Evolutionary conservation across 495 filamentous ascomycete species (phyloP).

Genomic region (Aspergillus heteromorphus): DNA sequence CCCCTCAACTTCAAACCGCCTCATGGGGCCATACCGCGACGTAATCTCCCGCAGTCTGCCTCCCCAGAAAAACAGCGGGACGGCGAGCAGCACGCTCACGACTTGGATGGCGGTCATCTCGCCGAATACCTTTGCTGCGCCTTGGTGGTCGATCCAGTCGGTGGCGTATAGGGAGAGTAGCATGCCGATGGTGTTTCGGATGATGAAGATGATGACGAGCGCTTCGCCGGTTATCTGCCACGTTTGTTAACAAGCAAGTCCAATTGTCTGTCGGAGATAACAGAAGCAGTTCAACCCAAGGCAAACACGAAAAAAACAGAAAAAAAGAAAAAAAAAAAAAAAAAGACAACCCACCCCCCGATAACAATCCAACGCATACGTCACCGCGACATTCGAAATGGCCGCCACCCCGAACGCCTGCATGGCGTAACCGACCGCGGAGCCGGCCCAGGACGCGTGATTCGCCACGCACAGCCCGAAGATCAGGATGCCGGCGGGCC

Average conservation of each 20-base stretch:
- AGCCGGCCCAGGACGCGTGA: conserved; percentile 26
- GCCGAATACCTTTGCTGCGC: conserved; percentile 22
- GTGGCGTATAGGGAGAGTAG: conserved; percentile 25
- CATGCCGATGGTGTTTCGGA: conserved; percentile 31
- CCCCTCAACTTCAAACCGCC: no score
- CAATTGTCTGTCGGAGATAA: background rate
- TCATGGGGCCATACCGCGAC: conserved; percentile 28
- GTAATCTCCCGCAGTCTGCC: conserved; percentile 15
- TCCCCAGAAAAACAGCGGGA: conserved; percentile 25
- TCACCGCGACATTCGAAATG: conserved; percentile 31
- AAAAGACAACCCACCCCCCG: conserved; percentile 17
- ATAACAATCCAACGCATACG: conserved; percentile 29
- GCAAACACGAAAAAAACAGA: no score
- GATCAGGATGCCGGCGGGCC: conserved; percentile 24
- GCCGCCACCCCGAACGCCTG: conserved; percentile 31
- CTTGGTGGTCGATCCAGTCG: conserved; percentile 27
- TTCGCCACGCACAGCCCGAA: conserved; percentile 27
- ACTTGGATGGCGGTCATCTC: conserved; percentile 30
- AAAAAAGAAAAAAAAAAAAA: background rate
- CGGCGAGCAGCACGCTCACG: conserved; percentile 19
- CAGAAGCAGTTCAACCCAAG: no score
- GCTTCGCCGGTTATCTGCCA: conserved; percentile 26
- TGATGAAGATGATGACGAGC: conserved; percentile 29
- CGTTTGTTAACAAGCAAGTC: background rate
- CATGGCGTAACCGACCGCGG: conserved; percentile 31